phyloP scores from a whole-genome alignment of 106 monocot species.

The Dendrobium catenatum region DNA sequence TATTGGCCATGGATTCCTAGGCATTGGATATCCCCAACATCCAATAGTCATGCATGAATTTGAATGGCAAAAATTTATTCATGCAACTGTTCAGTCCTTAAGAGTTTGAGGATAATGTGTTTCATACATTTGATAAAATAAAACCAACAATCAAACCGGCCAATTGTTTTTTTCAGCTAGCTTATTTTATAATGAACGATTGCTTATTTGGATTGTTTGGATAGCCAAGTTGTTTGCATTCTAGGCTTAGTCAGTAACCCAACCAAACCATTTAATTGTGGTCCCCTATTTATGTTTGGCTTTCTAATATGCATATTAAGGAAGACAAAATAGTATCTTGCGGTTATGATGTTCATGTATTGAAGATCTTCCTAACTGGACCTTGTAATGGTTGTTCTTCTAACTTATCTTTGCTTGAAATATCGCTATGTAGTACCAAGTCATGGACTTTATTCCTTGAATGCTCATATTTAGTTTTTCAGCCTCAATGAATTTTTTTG shows the following conservation, averaged over 20 bases:
- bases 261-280: neutral
- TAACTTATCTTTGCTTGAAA: neutral
- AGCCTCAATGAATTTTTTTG: neutral
- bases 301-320: neutral
- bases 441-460: neutral
- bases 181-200: neutral
- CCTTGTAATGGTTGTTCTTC: neutral
- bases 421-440: neutral
- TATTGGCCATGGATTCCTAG: too few relatives aligned
- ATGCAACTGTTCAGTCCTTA: too few relatives aligned
- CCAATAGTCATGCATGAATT: too few relatives aligned
- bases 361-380: neutral
- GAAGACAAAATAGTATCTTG: neutral
- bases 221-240: neutral
- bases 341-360: neutral
- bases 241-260: neutral
- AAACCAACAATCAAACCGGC: too few relatives aligned
- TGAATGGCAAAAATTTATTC: too few relatives aligned
- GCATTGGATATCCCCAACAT: too few relatives aligned
- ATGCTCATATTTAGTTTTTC: neutral
- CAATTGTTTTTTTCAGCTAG: too few relatives aligned
- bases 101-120: too few relatives aligned
- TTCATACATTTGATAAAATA: too few relatives aligned
- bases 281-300: neutral
- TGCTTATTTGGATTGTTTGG: neutral